These are phyloP conservation scores for Termitomyces sp. DNA, from an alignment of 768 basidiomycete species.

Conservation along the genomic window DNA sequence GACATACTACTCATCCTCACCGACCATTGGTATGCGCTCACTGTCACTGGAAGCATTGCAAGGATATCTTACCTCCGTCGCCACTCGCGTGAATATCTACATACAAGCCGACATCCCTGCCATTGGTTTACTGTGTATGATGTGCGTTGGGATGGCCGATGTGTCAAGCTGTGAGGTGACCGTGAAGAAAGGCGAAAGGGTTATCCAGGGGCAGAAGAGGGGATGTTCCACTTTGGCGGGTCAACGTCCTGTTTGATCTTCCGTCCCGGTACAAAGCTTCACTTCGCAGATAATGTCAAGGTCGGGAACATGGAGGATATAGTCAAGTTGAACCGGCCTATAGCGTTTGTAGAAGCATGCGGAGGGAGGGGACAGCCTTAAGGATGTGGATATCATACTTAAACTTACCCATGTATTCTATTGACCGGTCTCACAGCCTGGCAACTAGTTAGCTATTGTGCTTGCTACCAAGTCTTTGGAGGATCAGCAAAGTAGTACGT, in stretches of 20 bases:
- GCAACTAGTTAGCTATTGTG: too few relatives aligned
- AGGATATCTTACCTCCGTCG: constrained; percentile 32
- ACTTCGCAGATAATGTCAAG: constrained; percentile 4
- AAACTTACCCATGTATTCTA: too few relatives aligned
- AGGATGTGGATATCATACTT: too few relatives aligned
- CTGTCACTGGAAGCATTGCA: constrained; percentile 19
- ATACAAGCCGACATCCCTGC: constrained; percentile 44
- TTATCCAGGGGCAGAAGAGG: constrained; percentile 47
- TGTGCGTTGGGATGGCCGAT: constrained; percentile 58
- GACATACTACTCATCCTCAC: constrained; percentile 41
- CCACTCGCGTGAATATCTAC: constrained; percentile 32
- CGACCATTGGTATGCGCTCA: constrained; percentile 13
- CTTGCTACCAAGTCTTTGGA: too few relatives aligned
- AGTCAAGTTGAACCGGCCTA: neutral
- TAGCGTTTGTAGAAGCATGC: neutral
- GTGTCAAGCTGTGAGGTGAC: constrained; percentile 52
- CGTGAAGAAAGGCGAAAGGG: constrained; percentile 32
- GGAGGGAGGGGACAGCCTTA: neutral
- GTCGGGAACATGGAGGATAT: neutral
- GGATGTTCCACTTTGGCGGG: constrained; percentile 61
- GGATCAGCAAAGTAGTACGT: too few relatives aligned
- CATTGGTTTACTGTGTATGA: constrained; percentile 55
- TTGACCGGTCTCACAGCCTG: too few relatives aligned
- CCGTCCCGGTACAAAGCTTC: constrained; percentile 8
- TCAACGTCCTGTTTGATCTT: constrained; percentile 48